Base-by-base conservation (phyloP, 73 alveolate genomes). In the Tetrahymena borealis region DNA sequence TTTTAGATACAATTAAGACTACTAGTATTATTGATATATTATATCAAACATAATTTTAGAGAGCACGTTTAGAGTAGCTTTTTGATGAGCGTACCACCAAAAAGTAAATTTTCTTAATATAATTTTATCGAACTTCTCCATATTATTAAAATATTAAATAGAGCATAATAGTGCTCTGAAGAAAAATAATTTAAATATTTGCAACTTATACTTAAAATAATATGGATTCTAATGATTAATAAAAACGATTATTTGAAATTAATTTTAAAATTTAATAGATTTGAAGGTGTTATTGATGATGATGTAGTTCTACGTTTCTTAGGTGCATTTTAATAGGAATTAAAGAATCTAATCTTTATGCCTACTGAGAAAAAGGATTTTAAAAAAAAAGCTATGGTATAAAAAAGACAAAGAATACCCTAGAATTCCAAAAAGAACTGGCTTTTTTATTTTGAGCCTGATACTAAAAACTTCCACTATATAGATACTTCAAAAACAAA, bases 61-160 rank as follows among this genome's bases (percentile, higher is more conserved):
- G 28, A 15, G 85, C 85, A 4, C 85, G 85, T 9, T 60, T 60
- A 28, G 85, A 60, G 35, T 60, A 60, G 28, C 85, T 60, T 60
- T 60, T 60, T 60, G 85, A 60, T 60, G 85, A 60, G 85, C 85
- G 85, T 60, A 60, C 85, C n/a, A 60, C 85, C n/a, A 60, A 60
- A 60, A 60, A 60, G 85, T 60, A 60, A 60, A 13, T 24, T 18
- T 39, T 9, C 12, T 39, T 39, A 7, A 3, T 6, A 43, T 11
- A 16, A n/a, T 43, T n/a, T n/a, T n/a, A n/a, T n/a, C n/a, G n/a
- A n/a, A n/a, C n/a, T n/a, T n/a, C n/a, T n/a, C n/a, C n/a, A n/a
- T n/a, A n/a, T n/a, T n/a, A n/a, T n/a, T n/a, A n/a, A n/a, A n/a
- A n/a, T n/a, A n/a, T n/a, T n/a, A n/a, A n/a, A n/a, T n/a, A n/a